A percentile compares a stretch with the other conserved stretches of the same genome.
Evolutionary conservation across 495 filamentous ascomycete species (phyloP).

Genomic region (Aspergillus heteromorphus): DNA sequence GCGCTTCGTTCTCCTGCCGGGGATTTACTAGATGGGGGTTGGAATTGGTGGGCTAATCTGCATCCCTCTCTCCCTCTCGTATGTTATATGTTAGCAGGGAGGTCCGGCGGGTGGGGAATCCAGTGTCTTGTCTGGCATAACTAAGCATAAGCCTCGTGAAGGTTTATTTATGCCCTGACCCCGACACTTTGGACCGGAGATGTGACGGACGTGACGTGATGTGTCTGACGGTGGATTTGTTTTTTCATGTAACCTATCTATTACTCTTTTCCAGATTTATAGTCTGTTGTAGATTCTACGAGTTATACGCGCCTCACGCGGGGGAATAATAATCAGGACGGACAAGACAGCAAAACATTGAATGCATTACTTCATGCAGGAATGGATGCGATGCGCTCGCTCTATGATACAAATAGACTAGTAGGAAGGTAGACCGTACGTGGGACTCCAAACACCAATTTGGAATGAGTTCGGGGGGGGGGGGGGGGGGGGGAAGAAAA

Average conservation of each 20-base stretch:
- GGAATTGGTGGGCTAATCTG: not conserved
- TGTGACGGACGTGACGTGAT: not conserved
- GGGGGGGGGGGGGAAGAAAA: too few species aligned
- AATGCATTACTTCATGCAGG: too few species aligned
- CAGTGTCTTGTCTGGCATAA: too few species aligned
- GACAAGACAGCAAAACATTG: too few species aligned
- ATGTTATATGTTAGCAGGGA: not conserved
- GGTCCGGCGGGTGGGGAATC: not conserved
- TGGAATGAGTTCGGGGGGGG: too few species aligned
- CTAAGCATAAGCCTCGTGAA: not conserved
- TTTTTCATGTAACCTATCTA: not conserved
- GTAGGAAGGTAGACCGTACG: too few species aligned
- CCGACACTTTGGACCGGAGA: too few species aligned
- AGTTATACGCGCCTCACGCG: not conserved
- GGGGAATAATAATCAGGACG: too few species aligned
- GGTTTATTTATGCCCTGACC: not conserved
- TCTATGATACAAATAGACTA: not conserved
- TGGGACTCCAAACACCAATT: not conserved
- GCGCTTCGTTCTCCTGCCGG: slow-evolving; percentile 72
- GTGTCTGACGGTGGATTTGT: not conserved
- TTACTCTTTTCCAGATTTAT: not conserved
- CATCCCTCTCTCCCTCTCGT: not conserved
- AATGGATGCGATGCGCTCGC: not conserved
- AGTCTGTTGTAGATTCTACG: not conserved
- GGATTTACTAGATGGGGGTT: slow-evolving; percentile 40